Evolutionary conservation across 2,329 filamentous ascomycete genomes (phyloP), one percentile per base, ranked within the genome.

Genomic region (Colletotrichum euphorbiae): DNA sequence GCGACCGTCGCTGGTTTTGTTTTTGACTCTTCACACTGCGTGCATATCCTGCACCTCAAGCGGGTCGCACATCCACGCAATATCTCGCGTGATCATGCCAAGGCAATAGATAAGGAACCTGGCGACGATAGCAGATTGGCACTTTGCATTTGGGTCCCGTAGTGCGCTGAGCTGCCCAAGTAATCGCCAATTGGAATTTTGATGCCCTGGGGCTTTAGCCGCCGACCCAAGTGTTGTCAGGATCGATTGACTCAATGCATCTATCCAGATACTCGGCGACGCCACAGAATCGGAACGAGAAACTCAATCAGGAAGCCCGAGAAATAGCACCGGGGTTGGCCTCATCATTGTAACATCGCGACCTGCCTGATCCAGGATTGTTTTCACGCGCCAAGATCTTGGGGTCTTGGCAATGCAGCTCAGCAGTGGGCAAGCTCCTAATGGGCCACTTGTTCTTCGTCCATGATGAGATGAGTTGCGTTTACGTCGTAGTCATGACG

Each of bases 351-450:
- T 43, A 3, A 6, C 13, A 56, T 52, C 33, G 15, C 45, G 52
- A 58, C 65, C 60, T 58, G 65, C 60, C 65, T 13, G 60, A 59
- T 59, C 38, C 52, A 65, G 65, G 54, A 68, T 52, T 54, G 65
- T 62, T 40, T 3, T 17, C 2, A 54, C 19, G 54, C 48, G 52
- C 61, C 65, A 68, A 54, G 51, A 21, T 36, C 33, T 40, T 17
- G 51, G 15, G 11, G 19, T 54, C 51, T 54, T 54, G 51, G 51
- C 51, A 54, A 24, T 40, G 9, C 51, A 9, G 40, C 51, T 13
- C 19, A 54, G 17, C 51, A 6, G 51, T 40, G 51, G 51, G 33
- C 51, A 54, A 7, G 31, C 12, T 33, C 8, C 3, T 40, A 17
- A 54, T 54, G 40, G 51, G 51, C 0, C 51, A 54, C 40, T 54